A percentile compares a stretch with the other conserved stretches of the same genome.
phyloP scores from a whole-genome alignment of 148 eudicot genomes.

The Gaultheria prostrata region DNA sequence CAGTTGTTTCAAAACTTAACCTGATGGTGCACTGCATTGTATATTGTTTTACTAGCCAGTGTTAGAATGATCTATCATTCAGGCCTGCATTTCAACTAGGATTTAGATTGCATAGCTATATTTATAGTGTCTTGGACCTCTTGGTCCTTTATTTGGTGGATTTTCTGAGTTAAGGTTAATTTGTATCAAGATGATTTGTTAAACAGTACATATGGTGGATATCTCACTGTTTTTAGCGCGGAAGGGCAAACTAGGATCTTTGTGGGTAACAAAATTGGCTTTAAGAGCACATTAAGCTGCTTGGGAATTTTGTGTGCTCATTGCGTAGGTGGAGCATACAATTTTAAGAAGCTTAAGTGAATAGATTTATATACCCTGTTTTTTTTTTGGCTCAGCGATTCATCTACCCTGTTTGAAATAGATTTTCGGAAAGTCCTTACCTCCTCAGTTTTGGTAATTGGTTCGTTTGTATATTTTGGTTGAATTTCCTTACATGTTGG shows the following conservation, averaged over 20 bases:
- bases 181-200: not conserved
- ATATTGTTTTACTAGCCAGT: not conserved
- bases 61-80: not conserved
- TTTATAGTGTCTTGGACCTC: not conserved
- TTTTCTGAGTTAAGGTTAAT: not conserved
- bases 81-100: not conserved
- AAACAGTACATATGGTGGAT: not conserved
- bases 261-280: not conserved
- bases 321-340: not conserved
- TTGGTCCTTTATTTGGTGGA: not conserved
- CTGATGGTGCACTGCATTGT: not conserved
- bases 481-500: not conserved
- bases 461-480: not conserved
- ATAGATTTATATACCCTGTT: not conserved
- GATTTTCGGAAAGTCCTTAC: not conserved
- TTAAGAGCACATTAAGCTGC: not conserved
- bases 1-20: not conserved
- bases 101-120: constrained; percentile 3
- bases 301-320: not conserved
- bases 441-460: not conserved
- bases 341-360: not conserved
- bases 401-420: not conserved
- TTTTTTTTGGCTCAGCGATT: too few species aligned
- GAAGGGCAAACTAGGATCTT: not conserved
- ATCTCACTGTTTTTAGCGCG: not conserved